Base-by-base conservation (phyloP, 345 rosid species). In the Euclidium syriacum region DNA sequence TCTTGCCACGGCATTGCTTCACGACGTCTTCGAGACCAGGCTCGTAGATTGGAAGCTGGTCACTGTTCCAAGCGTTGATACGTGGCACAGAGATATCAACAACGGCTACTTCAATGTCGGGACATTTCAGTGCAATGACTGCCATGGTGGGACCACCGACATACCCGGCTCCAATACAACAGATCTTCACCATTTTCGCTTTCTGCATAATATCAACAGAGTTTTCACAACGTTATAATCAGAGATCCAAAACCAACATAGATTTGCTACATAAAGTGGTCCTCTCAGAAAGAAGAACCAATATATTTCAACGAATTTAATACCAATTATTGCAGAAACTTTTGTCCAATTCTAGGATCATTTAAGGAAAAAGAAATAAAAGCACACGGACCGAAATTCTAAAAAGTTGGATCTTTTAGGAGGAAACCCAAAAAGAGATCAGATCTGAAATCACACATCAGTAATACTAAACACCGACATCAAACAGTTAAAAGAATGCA, bases 131-230 rank as follows among this genome's bases (percentile, higher is more conserved):
- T 7, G 94, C 89, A 18, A 86, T 83, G 20, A 86, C 80, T 5
- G 89, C 89, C 94, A 86, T 86, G 32, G 89, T 84, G 7, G 87
- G 91, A 36, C 91, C 87, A 6, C 87, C 87, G 9, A 85, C 87
- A 62, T 82, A 85, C 2, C 91, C 91, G 18, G 91, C 91, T 62
- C 91, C 85, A 22, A 85, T 82, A 74, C 91, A 84, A 43, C 90
- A 81, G 54, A 84, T 81, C 81, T 84, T 84, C 81, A 84, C 89
- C 87, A 82, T 65, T 49, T 78, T 25, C 10, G 22, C 9, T 4
- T 15, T 41, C 59, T 59, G 19, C 47, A 2, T 2, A 9, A 14
- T n/a, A 23, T 33, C 52, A 30, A 54, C n/a, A n/a, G n/a, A n/a
- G n/a, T 32, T 6, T 6, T 52, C 1, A 65, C 17, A 43, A 23